phyloP scores from a whole-genome alignment of 352 stramenopile genomes.

The Phytophthora tubulina region DNA sequence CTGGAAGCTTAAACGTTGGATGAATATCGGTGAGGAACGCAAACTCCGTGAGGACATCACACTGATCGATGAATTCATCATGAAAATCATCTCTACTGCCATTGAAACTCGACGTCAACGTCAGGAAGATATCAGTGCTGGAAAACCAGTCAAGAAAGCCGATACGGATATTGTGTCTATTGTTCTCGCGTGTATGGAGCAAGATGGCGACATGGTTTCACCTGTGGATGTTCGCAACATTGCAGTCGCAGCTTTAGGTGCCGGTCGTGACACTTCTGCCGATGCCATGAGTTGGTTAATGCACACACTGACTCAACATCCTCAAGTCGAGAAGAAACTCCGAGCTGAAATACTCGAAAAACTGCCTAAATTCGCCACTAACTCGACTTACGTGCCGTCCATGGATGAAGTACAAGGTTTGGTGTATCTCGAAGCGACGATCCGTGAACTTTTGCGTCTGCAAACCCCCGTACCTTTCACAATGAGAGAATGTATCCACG shows the following conservation, averaged over 20 bases:
- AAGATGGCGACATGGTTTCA: conserved; percentile 35
- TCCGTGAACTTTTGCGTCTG: conserved; percentile 75
- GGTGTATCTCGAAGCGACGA: conserved; percentile 66
- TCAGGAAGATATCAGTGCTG: conserved; percentile 23
- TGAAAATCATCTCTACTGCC: conserved; percentile 45
- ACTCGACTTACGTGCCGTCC: conserved; percentile 40
- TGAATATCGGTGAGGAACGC: conserved; percentile 51
- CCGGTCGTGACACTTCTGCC: conserved; percentile 71
- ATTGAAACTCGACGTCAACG: conserved; percentile 37
- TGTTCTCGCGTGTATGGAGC: conserved; percentile 42
- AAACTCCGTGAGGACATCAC: conserved; percentile 39
- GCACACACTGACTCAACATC: conserved; percentile 66
- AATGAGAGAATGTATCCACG: conserved; percentile 45
- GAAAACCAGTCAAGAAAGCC: conserved; percentile 5
- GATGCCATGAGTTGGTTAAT: conserved; percentile 72
- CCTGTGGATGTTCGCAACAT: conserved; percentile 68
- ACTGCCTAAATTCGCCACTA: conserved; percentile 42
- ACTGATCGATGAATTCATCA: conserved; percentile 49
- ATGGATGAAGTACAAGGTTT: conserved; percentile 63
- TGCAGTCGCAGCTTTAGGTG: conserved; percentile 69
- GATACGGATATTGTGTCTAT: conserved; percentile 47
- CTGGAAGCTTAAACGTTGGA: conserved; percentile 58
- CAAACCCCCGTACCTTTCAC: conserved; percentile 57
- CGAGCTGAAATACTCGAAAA: conserved; percentile 54
- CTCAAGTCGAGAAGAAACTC: conserved; percentile 50